phyloP scores from a whole-genome alignment of 2,329 filamentous ascomycete species.

The Hypoxylon sp. region DNA sequence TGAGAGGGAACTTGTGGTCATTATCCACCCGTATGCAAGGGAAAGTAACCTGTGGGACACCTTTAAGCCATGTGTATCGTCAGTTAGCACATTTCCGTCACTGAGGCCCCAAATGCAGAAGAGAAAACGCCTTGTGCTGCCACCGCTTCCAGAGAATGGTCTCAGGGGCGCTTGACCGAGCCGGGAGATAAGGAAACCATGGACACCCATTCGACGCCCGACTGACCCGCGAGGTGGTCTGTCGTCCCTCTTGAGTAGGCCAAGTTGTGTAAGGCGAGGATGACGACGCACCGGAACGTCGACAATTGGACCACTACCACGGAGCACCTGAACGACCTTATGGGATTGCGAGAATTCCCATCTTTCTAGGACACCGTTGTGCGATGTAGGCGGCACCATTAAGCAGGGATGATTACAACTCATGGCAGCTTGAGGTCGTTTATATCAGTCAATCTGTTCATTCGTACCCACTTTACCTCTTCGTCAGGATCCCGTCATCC shows the following conservation, averaged over 20 bases:
- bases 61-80: conserved; percentile 19
- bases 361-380: conserved; percentile 39
- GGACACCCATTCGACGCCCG: conserved; percentile 32
- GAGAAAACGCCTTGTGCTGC: conserved; percentile 16
- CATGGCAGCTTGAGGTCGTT: conserved; percentile 28
- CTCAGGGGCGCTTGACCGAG: conserved; percentile 34
- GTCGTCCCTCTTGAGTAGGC: conserved; percentile 13
- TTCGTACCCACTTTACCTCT: conserved; percentile 33
- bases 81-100: conserved; percentile 9
- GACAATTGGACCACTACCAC: conserved; percentile 29
- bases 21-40: conserved; percentile 36
- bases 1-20: conserved; percentile 11
- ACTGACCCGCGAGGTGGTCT: conserved; percentile 30
- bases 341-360: conserved; percentile 33
- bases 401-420: conserved; percentile 26
- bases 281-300: conserved; percentile 27
- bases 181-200: conserved; percentile 36
- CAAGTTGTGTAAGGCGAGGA: conserved; percentile 33
- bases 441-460: conserved; percentile 36
- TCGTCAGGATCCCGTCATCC: conserved; percentile 37
- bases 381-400: conserved; percentile 29
- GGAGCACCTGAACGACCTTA: conserved; percentile 23
- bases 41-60: conserved; percentile 24
- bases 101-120: conserved; percentile 25
- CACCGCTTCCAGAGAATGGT: conserved; percentile 19